Base-by-base conservation (phyloP, 2,329 filamentous ascomycete species). In the Raffaelea albimanens region DNA sequence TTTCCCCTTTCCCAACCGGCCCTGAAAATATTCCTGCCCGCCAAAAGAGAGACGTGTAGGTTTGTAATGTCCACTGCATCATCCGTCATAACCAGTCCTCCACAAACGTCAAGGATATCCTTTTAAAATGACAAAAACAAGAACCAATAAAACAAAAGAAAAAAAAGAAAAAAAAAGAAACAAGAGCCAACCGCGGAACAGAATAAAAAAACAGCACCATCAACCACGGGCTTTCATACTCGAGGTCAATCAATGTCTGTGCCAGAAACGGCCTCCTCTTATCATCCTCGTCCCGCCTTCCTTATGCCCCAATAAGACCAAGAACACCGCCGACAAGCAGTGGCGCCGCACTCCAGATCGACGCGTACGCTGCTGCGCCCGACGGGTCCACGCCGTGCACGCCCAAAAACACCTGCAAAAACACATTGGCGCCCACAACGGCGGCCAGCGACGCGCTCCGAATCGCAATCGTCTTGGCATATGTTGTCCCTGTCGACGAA, bases 311-410 rank as follows among this genome's bases (percentile, higher is more conserved):
- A 64, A 39, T 80, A 72, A 71, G 63, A 23, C 70, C 73, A 34
- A 83, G 60, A 2, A 65, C 71, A n/a, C 71, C 31, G 14, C 83
- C 84, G 3, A 78, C 76, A 46, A 82, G 59, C 13, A 75, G 61
- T 3, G 78, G 75, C 7, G 83, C 85, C 20, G 73, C 57, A n/a
- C 77, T 78, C 88, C 88, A 96, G 33, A 91, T 70, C 20, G 70
- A 69, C 2, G 85, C 81, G 72, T 89, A 97, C 0, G 75, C 78
- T 3, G 72, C 67, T 1, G 89, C 87, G 11, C 90, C 91, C 1
- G 69, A 56, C 4, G 77, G 53, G 57, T 90, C 84, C 11, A 87
- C 79, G 4, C 87, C 85, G 40, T 78, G 71, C 19, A 96, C 67
- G 0, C 80, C 84, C 47, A 80, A 70, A 42, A 73, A 76, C 21